Percentiles rank a stretch among this genome's conserved stretches.
These are phyloP conservation scores for Sphagnum fallax DNA, from an alignment of 228 moss, liverwort and hornwort genomes.

Conservation along the genomic window DNA sequence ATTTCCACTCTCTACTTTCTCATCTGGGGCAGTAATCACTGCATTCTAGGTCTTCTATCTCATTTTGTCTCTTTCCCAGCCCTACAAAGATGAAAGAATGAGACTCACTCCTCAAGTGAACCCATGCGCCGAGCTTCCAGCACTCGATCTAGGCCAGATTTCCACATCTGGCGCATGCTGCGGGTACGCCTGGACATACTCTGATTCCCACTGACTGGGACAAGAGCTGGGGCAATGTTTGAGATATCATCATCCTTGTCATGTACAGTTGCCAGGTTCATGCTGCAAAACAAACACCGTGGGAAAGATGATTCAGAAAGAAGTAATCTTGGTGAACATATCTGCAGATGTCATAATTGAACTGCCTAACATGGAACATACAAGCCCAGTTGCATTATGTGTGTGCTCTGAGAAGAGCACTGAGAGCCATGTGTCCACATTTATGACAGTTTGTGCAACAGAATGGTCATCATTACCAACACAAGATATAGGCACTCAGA, in stretches of 20 bases:
- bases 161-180: constrained; percentile 87
- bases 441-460: background rate
- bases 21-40: no score
- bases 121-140: constrained; percentile 75
- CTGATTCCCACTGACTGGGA: constrained; percentile 83
- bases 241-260: constrained; percentile 96
- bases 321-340: no score
- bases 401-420: background rate
- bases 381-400: no score
- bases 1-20: no score
- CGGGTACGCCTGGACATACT: constrained; percentile 95
- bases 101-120: constrained; percentile 85
- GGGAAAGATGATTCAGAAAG: background rate
- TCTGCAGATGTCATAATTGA: no score
- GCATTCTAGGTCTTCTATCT: no score
- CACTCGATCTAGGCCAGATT: constrained; percentile 85
- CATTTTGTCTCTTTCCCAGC: no score
- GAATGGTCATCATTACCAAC: background rate
- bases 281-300: constrained; percentile 44
- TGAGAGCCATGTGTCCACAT: background rate
- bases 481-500: no score
- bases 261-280: constrained; percentile 63
- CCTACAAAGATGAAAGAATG: background rate
- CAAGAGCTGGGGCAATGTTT: constrained; percentile 74
- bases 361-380: no score